phyloP scores from a whole-genome alignment of 2,329 filamentous ascomycete species.

The Fusarium guadeloupense region DNA sequence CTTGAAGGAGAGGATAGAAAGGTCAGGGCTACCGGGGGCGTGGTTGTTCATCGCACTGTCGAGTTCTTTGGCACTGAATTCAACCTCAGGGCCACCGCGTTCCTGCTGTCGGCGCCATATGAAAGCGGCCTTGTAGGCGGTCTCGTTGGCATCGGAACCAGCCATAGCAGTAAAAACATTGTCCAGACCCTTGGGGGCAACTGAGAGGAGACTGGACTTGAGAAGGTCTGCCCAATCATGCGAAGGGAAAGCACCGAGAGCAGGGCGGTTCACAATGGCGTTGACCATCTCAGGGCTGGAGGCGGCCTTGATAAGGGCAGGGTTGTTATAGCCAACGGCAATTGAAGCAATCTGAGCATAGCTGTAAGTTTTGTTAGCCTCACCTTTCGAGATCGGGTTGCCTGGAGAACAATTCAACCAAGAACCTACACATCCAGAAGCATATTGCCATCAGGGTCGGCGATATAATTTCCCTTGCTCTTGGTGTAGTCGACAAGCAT shows the following conservation, averaged over 20 bases:
- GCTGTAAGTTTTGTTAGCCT: conserved; percentile 51
- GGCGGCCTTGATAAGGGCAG: conserved; percentile 74
- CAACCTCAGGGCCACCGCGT: conserved; percentile 78
- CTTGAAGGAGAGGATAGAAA: conserved; percentile 90
- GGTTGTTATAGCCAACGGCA: conserved; percentile 92
- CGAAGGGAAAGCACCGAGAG: conserved; percentile 89
- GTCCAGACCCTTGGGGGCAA: conserved; percentile 82
- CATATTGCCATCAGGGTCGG: conserved; percentile 75
- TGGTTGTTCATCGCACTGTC: conserved; percentile 81
- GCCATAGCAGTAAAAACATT: conserved; percentile 92
- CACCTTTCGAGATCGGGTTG: neutral
- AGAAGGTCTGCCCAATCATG: conserved; percentile 84
- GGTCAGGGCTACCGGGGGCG: conserved; percentile 74
- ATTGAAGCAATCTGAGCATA: conserved; percentile 95
- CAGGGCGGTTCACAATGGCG: conserved; percentile 86
- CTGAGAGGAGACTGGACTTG: conserved; percentile 80
- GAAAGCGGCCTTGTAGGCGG: conserved; percentile 94
- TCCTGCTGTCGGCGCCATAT: conserved; percentile 88
- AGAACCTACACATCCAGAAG: conserved; percentile 74
- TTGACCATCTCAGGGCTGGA: conserved; percentile 80
- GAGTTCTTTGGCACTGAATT: conserved; percentile 83
- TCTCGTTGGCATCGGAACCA: conserved; percentile 92
- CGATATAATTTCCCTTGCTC: conserved; percentile 83
- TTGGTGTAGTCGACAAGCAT: conserved; percentile 80
- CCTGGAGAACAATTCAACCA: too few relatives aligned